These are phyloP conservation scores for Cynanchum wilfordii DNA, from an alignment of 257 asterid species.

Conservation along the genomic window DNA sequence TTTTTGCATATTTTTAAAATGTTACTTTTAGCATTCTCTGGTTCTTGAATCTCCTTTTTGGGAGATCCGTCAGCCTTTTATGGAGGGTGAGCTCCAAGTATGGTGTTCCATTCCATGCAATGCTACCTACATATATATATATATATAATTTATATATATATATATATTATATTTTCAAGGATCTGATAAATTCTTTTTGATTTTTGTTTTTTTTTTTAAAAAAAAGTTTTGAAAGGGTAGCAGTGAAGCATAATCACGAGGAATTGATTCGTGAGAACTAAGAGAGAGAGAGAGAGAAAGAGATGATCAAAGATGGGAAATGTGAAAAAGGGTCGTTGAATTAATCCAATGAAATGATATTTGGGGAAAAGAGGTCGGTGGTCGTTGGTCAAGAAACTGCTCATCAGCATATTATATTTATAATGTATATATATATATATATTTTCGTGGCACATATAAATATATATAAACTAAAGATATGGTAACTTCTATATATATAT, in stretches of 20 bases:
- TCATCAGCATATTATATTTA: not conserved
- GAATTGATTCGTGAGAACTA: not conserved
- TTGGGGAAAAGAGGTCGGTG: conserved; percentile 18
- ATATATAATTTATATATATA: not conserved
- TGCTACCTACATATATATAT: not conserved
- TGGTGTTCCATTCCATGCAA: conserved; percentile 32
- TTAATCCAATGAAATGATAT: conserved; percentile 8
- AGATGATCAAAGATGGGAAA: not conserved
- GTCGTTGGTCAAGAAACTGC: conserved; percentile 21
- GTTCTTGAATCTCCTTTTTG: conserved; percentile 17
- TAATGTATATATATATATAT: not conserved
- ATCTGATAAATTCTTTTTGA: conserved; percentile 13
- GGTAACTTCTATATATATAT: not conserved
- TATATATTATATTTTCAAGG: conserved; percentile 14
- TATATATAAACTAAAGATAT: not conserved
- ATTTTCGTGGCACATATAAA: not conserved
- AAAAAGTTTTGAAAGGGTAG: not conserved
- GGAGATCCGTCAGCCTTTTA: conserved; percentile 19
- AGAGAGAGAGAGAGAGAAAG: not conserved
- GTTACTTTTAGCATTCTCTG: not conserved
- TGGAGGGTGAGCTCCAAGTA: conserved; percentile 29
- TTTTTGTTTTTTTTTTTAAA: too few relatives aligned
- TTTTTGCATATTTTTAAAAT: too few relatives aligned
- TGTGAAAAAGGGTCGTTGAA: not conserved
- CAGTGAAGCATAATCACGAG: conserved; percentile 11